Percentiles rank a stretch among this genome's conserved stretches.
Evolutionary conservation across 148 eudicot genomes (phyloP).

Genomic region (Cornus kousa): DNA sequence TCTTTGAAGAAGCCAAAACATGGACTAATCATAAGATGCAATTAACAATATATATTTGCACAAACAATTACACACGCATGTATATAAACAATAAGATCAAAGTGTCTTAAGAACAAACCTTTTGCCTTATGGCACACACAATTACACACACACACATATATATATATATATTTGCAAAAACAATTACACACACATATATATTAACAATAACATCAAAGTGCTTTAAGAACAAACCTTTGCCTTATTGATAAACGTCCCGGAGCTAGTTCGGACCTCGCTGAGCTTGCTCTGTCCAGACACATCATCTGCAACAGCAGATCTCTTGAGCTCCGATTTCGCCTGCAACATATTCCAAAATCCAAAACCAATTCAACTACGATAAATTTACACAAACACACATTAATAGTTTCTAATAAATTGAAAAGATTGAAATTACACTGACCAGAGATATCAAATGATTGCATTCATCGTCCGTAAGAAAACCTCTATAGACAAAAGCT

Average conservation of each 20-base stretch:
- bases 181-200: background rate
- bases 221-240: conserved; percentile 58
- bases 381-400: background rate
- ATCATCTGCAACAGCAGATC: conserved; percentile 90
- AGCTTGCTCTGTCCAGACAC: conserved; percentile 74
- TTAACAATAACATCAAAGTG: background rate
- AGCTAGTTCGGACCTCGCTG: conserved; percentile 96
- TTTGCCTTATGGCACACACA: conserved; percentile 43
- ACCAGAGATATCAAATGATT: conserved; percentile 78
- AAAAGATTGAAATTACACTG: conserved; percentile 25
- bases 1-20: too few relatives aligned
- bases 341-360: conserved; percentile 14
- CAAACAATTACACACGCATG: too few relatives aligned
- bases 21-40: background rate
- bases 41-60: background rate
- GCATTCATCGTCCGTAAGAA: conserved; percentile 81
- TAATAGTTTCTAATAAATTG: background rate
- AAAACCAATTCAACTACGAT: conserved; percentile 1
- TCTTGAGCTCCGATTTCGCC: conserved; percentile 90
- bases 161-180: too few relatives aligned
- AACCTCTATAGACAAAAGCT: conserved; percentile 84
- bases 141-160: too few relatives aligned
- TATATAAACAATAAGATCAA: background rate
- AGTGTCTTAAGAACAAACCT: conserved; percentile 39
- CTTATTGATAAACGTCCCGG: conserved; percentile 85